These are phyloP conservation scores for Ceratobasidium sp. DNA, from an alignment of 1,284 basidiomycete species.

Conservation along the genomic window DNA sequence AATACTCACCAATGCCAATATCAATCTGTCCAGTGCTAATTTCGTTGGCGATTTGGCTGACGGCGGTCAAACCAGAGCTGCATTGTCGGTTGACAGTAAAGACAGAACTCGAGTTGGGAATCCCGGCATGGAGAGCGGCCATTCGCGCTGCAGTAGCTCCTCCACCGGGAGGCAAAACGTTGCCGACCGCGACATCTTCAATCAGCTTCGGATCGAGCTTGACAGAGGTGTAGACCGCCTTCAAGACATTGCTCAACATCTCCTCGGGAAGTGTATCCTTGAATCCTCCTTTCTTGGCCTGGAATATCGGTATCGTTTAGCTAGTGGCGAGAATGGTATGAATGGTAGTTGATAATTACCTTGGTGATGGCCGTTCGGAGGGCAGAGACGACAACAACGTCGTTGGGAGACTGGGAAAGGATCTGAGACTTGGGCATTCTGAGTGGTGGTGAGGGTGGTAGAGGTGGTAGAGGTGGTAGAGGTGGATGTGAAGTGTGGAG, in stretches of 20 bases:
- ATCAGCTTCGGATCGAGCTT: constrained; percentile 85
- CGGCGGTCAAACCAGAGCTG: constrained; percentile 90
- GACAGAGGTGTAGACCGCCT: constrained; percentile 75
- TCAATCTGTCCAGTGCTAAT: constrained; percentile 89
- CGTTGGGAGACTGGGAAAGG: constrained; percentile 75
- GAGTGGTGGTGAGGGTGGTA: background rate
- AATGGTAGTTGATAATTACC: constrained; percentile 64
- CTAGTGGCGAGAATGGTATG: background rate
- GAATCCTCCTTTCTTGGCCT: constrained; percentile 93
- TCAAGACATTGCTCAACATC: constrained; percentile 85
- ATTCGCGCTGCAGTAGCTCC: constrained; percentile 93
- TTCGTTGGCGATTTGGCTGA: constrained; percentile 92
- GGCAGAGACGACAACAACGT: constrained; percentile 92
- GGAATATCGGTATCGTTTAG: background rate
- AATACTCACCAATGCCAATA: constrained; percentile 86
- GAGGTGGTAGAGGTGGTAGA: background rate
- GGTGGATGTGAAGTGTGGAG: constrained; percentile 1
- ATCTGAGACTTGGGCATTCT: constrained; percentile 64
- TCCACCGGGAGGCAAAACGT: constrained; percentile 93
- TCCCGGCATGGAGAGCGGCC: constrained; percentile 93
- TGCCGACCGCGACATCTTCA: constrained; percentile 93
- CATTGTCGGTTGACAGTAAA: constrained; percentile 97
- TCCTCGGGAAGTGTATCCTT: constrained; percentile 95
- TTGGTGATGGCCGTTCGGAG: constrained; percentile 93
- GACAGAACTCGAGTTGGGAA: constrained; percentile 84